Evolutionary conservation across 2,329 filamentous ascomycete species (phyloP).

Genomic region (Fusarium illudens): DNA sequence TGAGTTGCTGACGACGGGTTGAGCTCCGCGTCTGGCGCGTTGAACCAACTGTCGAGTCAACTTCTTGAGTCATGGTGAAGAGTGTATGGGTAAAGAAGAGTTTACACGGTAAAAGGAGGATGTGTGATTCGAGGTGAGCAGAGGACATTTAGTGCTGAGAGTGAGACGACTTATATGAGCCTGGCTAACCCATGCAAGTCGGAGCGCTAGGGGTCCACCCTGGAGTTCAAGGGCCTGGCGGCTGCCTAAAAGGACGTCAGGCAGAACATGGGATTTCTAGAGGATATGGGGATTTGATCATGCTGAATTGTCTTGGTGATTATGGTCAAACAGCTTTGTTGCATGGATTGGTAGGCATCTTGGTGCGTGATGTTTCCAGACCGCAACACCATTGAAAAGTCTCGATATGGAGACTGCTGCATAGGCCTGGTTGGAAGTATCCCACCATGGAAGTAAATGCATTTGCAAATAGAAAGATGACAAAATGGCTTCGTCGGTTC

Average conservation of each 20-base stretch:
- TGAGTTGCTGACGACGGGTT: slow-evolving; percentile 4
- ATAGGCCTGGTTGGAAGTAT: no score
- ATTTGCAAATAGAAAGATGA: background rate
- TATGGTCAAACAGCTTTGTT: background rate
- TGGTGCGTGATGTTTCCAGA: background rate
- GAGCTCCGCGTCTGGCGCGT: slow-evolving; percentile 26
- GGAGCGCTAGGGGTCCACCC: background rate
- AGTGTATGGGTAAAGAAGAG: background rate
- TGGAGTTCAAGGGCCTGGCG: background rate
- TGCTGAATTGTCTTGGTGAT: background rate
- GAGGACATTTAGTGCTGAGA: background rate
- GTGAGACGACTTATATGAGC: slow-evolving; percentile 4
- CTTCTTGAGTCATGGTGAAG: slow-evolving; percentile 5
- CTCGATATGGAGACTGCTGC: no score
- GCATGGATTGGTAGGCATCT: background rate
- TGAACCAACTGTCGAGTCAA: background rate
- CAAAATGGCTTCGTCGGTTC: background rate
- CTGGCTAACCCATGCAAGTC: slow-evolving; percentile 1
- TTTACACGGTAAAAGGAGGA: background rate
- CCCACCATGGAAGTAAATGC: background rate
- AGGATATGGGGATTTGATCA: background rate
- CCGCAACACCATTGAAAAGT: no score
- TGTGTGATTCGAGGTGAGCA: background rate
- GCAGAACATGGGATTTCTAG: slow-evolving; percentile 5
- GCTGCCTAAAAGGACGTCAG: slow-evolving; percentile 24